These are phyloP conservation scores for Stylosanthes scabra DNA, from an alignment of 331 rosid genomes.

Conservation along the genomic window DNA sequence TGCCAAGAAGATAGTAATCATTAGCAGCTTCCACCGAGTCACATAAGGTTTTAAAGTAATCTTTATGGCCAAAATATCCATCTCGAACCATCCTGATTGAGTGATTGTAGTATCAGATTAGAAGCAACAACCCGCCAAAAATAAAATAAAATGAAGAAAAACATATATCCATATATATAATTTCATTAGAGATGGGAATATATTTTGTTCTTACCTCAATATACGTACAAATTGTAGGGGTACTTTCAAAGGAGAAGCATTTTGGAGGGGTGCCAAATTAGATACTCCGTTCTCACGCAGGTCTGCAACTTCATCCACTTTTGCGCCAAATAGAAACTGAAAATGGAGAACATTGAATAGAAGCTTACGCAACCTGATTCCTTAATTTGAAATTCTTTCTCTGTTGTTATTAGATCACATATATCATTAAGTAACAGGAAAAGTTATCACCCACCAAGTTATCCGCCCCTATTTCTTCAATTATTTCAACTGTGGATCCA, in stretches of 20 bases:
- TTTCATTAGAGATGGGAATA: constrained; percentile 6
- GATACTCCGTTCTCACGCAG: constrained; percentile 60
- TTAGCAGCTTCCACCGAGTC: constrained; percentile 62
- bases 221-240: constrained; percentile 71
- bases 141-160: no score
- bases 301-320: constrained; percentile 62
- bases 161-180: no score
- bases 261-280: not conserved
- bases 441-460: constrained; percentile 60
- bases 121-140: constrained; percentile 20
- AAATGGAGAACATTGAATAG: constrained; percentile 22
- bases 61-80: constrained; percentile 68
- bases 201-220: constrained; percentile 48
- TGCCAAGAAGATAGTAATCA: constrained; percentile 69
- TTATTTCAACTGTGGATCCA: constrained; percentile 74
- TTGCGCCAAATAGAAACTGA: constrained; percentile 81
- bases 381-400: constrained; percentile 19
- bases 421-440: constrained; percentile 22
- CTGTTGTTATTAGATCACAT: constrained; percentile 5
- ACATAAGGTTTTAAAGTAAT: constrained; percentile 69
- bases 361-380: constrained; percentile 29
- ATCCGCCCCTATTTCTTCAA: constrained; percentile 76
- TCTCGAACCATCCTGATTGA: constrained; percentile 71
- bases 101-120: constrained; percentile 34
- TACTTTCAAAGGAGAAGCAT: not conserved